Base-by-base conservation (phyloP, 371 early-diverging fungal species). In the Thermomucor indicae-seudaticae region DNA sequence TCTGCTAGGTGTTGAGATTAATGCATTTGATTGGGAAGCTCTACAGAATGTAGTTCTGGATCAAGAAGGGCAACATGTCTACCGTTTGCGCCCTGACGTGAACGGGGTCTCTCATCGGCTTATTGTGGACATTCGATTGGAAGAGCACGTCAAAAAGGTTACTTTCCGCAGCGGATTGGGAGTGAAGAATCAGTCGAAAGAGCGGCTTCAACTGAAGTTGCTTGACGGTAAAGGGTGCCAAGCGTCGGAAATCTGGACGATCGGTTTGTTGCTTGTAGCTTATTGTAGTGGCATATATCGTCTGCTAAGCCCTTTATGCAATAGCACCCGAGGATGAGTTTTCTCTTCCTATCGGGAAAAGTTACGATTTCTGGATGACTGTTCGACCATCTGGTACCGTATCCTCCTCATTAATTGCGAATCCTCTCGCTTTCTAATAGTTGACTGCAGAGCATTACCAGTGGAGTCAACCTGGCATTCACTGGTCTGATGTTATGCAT, bases 101-200 rank as follows among this genome's bases (percentile, higher is more conserved):
- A 73, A 88, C 34, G 79, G 68, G 20, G 72, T 90, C 3, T 41
- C 61, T 14, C 86, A 93, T 56, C 79, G 84, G 0, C 53, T 94
- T 6, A 80, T 89, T 1, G 84, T 89, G 16, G 89, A 91, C 22
- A 89, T 94, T 46, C 61, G 62, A 43, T 62, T 92, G 29, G 70
- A 78, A 39, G 70, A 86, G 38, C 82, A 87, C 42, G 74, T 91
- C 48, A 93, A 93, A 64, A 63, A 75, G 28, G 91, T 93, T 5
- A 87, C 84, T 0, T 83, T 93, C 56, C 80, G 89, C 30, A 88
- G 90, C 28, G 73, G 87, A 1, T 65, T 89, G 5, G 68, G 77
- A 0, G 44, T 91, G 0, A 68, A 74, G 28, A 93, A 93, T 65
- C 64, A 54, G 4, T 82, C 89, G 2, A 53, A 59, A 3, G 42